Evolutionary conservation across 371 early-diverging fungal species (phyloP).

Genomic region (Circinella minor): DNA sequence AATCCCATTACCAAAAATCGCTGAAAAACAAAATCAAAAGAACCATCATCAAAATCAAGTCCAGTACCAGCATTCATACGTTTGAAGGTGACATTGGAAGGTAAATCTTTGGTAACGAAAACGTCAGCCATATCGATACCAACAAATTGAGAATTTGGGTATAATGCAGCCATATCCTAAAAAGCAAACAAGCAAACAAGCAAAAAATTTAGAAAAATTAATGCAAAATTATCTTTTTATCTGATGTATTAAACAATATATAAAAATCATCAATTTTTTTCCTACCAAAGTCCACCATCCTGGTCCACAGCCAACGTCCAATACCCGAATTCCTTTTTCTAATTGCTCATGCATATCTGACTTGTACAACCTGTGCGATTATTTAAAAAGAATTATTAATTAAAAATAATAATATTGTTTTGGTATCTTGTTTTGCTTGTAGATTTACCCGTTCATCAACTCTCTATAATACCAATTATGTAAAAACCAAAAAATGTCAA

Average conservation of each 20-base stretch:
- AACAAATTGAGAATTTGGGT: slow-evolving; percentile 49
- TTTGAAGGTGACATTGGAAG: slow-evolving; percentile 38
- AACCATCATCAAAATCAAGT: slow-evolving; percentile 36
- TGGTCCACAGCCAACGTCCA: slow-evolving; percentile 56
- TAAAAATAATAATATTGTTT: no score
- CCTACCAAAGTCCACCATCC: slow-evolving; percentile 51
- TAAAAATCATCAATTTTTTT: no score
- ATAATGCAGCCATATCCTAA: slow-evolving; percentile 49
- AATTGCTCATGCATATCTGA: slow-evolving; percentile 46
- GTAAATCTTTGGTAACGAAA: slow-evolving; percentile 30
- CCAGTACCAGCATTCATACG: slow-evolving; percentile 38
- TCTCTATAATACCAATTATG: neutral
- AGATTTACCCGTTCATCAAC: slow-evolving; percentile 14
- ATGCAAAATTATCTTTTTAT: neutral
- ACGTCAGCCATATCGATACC: slow-evolving; percentile 53
- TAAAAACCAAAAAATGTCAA: no score
- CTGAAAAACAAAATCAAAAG: slow-evolving; percentile 53
- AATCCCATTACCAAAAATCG: slow-evolving; percentile 55
- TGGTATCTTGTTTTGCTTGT: neutral
- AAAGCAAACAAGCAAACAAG: neutral
- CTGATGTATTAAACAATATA: neutral
- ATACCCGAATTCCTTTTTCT: slow-evolving; percentile 37
- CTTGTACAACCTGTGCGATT: slow-evolving; percentile 30
- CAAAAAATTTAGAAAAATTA: no score
- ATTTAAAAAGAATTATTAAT: no score